A percentile compares a stretch with the other conserved stretches of the same genome.
Evolutionary conservation across 345 rosid genomes (phyloP).

Genomic region (Anastatica hierochuntica): DNA sequence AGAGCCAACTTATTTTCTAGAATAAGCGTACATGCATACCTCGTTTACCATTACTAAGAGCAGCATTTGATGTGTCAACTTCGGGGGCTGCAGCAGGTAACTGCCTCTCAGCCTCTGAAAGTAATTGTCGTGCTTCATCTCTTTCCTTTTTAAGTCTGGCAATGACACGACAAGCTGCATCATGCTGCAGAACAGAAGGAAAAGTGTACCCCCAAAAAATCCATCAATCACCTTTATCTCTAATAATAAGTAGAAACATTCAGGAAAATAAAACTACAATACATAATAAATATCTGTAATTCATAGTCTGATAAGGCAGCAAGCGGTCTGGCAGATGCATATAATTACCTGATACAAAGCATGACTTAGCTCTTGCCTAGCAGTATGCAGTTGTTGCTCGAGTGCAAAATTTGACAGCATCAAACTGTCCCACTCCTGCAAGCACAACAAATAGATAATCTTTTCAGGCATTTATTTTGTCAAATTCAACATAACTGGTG

Average conservation of each 20-base stretch:
- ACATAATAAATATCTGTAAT: too few relatives aligned
- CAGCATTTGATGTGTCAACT: conserved; percentile 36
- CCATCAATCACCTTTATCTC: conserved; percentile 2
- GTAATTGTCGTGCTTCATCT: conserved; percentile 77
- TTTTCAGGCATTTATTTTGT: conserved; percentile 1
- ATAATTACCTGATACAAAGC: conserved; percentile 88
- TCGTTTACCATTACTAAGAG: conserved; percentile 77
- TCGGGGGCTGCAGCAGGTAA: conserved; percentile 42
- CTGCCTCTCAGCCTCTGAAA: conserved; percentile 71
- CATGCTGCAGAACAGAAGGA: conserved; percentile 52
- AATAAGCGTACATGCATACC: conserved; percentile 30
- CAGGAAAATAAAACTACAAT: too few relatives aligned
- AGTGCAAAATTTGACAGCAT: conserved; percentile 87
- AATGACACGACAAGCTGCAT: conserved; percentile 99
- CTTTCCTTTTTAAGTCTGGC: conserved; percentile 94
- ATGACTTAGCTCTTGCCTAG: conserved; percentile 96
- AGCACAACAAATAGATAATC: conserved; percentile 2
- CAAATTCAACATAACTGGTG: background rate
- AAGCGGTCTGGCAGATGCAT: too few relatives aligned
- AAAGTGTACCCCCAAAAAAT: conserved; percentile 1
- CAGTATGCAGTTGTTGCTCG: conserved; percentile 92
- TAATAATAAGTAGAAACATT: background rate
- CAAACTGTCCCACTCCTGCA: conserved; percentile 96
- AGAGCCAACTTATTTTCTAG: background rate
- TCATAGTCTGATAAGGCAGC: too few relatives aligned